Conservation (phyloP, 805 yeast species). For the Dipodascus albidus region DNA sequence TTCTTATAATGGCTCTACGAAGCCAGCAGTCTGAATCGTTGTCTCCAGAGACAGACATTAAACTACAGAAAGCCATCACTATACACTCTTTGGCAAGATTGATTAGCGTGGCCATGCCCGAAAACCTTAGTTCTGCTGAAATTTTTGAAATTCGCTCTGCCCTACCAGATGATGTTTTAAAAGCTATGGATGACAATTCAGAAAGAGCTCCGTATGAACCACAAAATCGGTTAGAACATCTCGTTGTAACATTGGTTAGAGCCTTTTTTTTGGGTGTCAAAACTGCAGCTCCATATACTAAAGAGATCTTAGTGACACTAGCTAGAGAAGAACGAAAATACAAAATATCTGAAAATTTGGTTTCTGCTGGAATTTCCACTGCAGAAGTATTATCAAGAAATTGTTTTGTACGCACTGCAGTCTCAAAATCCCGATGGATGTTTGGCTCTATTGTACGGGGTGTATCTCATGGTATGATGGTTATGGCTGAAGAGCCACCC, state of each 20-base stretch:
- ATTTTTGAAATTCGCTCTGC: not conserved
- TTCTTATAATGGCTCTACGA: not conserved
- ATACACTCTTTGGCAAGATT: not conserved
- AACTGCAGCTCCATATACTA: conserved; percentile 2
- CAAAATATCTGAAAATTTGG: not conserved
- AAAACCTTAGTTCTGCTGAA: not conserved
- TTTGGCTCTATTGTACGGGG: not conserved
- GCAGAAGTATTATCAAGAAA: not conserved
- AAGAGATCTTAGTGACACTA: not conserved
- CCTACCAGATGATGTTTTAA: not conserved
- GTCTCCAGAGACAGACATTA: not conserved
- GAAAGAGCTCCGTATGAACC: not conserved
- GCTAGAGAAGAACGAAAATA: conserved; percentile 1
- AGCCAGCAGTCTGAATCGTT: not conserved
- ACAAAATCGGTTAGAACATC: not conserved
- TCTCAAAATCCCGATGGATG: not conserved
- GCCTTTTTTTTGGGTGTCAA: conserved; percentile 1
- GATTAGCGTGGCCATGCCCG: not conserved
- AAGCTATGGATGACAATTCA: not conserved
- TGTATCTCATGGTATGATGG: not conserved
- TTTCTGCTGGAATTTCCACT: not conserved
- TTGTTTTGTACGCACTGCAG: not conserved
- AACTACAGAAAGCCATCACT: not conserved
- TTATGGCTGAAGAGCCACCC: not conserved
- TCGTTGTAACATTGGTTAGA: not conserved